Base-by-base conservation (phyloP, 1,139 yeast species). In the Trichomonascaceae sp. region DNA sequence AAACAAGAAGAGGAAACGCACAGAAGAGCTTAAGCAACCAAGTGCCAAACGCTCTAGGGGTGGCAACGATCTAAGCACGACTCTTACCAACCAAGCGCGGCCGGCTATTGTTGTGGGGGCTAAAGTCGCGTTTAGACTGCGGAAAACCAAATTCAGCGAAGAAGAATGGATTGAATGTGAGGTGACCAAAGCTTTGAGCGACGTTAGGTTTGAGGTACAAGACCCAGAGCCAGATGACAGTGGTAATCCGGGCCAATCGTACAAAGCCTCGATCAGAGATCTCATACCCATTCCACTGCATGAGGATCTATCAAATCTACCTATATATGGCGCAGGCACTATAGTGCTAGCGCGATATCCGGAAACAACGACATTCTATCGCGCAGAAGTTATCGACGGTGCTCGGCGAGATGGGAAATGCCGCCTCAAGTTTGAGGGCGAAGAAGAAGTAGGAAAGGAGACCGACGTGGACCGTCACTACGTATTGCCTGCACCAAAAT, bases 211-310 rank as follows among this genome's bases (percentile, higher is more conserved):
- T 36, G 97, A 89, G 56, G 87, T 92, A 9, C 72, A 84, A 44
- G 99, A 92, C 55, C 96, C 97, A 0, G 98, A 92, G 52, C 98
- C 98, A 0, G 98, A 92, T 50, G 97, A 89, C 50, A 71, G 76
- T 47, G 82, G 81, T 42, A 82, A 85, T 41, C 81, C 92, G 1
- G 96, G 96, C 2, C 93, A 80, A 48, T 67, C 81, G 0, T 92
- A 79, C 59, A 78, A 76, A 47, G 87, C 96, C 2, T 74, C 70
- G 18, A 74, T 80, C 64, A 76, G 77, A 48, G 97, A 89, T 46
- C 58, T 92, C 4, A 69, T 89, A 23, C 64, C 77, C 29, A 77
- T 92, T 17, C 92, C 95, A 0, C 61, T 74, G 1, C 59, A 59
- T 1, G 60, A 61, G 20, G 59, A 59, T 4, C 35, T 34, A 4